Evolutionary conservation across 495 filamentous ascomycete species (phyloP), one percentile per base, ranked within the genome.

Genomic region (Aspergillus funiculosus): DNA sequence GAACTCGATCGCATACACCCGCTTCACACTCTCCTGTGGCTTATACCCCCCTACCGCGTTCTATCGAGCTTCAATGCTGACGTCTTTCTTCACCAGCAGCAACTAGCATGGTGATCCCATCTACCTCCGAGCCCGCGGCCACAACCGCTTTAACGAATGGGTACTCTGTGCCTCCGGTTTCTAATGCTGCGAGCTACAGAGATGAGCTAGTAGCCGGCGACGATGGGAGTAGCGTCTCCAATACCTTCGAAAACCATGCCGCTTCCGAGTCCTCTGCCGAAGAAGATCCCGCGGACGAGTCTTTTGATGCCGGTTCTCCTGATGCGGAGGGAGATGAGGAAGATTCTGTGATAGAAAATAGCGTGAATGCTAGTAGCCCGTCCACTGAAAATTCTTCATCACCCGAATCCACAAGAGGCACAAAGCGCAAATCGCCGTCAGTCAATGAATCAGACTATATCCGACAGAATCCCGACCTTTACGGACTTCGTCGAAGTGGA

Each of bases 401-500:
- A 25, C 68, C 77, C 46, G 78, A 81, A 47, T 79, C 80, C 24
- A 70, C 69, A 29, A 77, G 77, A 53, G 76, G 77, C 29, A 61
- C 76, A 18, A 95, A 95, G 74, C 81, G 88, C 54, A 95, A 91
- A 70, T 76, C 77, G 18, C 73, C 74, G 28, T 68, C 69, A 18
- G 76, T 82, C 15, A 83, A 86, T 32, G 87, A 94, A 48, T 83
- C 87, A 21, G 84, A 91, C 17, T 86, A 80, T 54, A 95, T 95
- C 52, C 74, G 80, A 51, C 82, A 88, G 58, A 89, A 98, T 60
- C 92, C 92, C n/a, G 92, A 96, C 60, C 71, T 98, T 14, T 98
- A 96, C 67, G 92, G 91, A 13, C 72, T 99, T 38, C 78, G 92
- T 49, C 78, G 92, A 59, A 98, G 92, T 70, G 89, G 74, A 55